Conservation (phyloP, 192 early-diverging fungal genomes). For the Linnemannia hyalina region DNA sequence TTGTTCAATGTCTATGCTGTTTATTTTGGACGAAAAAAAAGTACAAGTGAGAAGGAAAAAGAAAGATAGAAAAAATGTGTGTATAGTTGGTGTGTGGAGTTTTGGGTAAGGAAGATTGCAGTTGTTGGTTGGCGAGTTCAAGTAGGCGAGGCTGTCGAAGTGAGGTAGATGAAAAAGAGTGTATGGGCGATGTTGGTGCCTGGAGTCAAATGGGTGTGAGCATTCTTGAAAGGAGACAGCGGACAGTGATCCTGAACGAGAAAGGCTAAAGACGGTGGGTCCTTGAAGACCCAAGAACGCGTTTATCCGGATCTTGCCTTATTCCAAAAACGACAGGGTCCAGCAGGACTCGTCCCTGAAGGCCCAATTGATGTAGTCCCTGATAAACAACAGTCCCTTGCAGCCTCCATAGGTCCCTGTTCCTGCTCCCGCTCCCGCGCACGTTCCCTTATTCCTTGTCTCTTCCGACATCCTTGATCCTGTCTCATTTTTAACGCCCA, state of each 20-base stretch:
- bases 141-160: background rate
- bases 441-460: background rate
- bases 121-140: background rate
- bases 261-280: background rate
- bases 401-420: background rate
- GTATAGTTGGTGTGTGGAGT: background rate
- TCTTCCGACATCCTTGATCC: background rate
- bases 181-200: background rate
- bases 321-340: background rate
- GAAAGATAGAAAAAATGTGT: background rate
- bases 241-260: background rate
- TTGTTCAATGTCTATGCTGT: background rate
- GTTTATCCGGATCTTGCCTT: background rate
- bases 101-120: background rate
- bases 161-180: background rate
- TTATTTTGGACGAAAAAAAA: conserved; percentile 3
- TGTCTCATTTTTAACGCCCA: background rate
- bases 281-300: background rate
- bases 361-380: background rate
- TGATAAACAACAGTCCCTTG: background rate
- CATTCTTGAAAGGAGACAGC: background rate
- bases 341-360: background rate
- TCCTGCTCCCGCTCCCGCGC: background rate
- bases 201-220: background rate
- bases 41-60: background rate